phyloP scores from a whole-genome alignment of 73 alveolate genomes.

The Loxodes magnus region DNA sequence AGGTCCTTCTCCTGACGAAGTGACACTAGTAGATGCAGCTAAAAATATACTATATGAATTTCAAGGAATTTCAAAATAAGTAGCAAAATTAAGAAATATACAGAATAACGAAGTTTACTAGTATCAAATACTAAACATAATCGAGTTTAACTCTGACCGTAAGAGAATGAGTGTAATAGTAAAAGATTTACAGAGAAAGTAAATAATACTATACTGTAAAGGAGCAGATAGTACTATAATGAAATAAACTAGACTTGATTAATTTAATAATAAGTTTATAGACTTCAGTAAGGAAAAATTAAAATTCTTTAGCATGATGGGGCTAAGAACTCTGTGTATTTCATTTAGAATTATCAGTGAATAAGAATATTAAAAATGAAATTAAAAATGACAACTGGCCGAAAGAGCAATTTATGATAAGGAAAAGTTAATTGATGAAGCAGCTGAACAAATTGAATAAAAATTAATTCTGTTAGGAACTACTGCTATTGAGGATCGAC shows the following conservation, averaged over 20 bases:
- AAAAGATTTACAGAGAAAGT: slow-evolving; percentile 41
- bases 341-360: slow-evolving; percentile 55
- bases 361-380: slow-evolving; percentile 30
- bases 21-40: slow-evolving; percentile 91
- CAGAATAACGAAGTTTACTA: slow-evolving; percentile 21
- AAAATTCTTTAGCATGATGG: slow-evolving; percentile 22
- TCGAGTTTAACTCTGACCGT: slow-evolving; percentile 87
- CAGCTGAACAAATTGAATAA: slow-evolving; percentile 26
- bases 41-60: slow-evolving; percentile 9
- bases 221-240: slow-evolving; percentile 67
- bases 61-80: not conserved
- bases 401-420: slow-evolving; percentile 8
- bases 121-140: slow-evolving; percentile 43
- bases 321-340: slow-evolving; percentile 71
- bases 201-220: slow-evolving; percentile 40
- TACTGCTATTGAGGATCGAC: slow-evolving; percentile 57
- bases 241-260: slow-evolving; percentile 14
- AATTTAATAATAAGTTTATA: not conserved
- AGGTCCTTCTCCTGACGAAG: slow-evolving; percentile 92
- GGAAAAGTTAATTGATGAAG: slow-evolving; percentile 6
- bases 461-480: slow-evolving; percentile 36
- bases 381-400: slow-evolving; percentile 2
- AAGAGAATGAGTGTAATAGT: slow-evolving; percentile 87
- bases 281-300: slow-evolving; percentile 6
- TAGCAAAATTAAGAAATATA: not conserved